Conservation (phyloP, 2,329 filamentous ascomycete species). For the Sporothrix dimorphospora region DNA sequence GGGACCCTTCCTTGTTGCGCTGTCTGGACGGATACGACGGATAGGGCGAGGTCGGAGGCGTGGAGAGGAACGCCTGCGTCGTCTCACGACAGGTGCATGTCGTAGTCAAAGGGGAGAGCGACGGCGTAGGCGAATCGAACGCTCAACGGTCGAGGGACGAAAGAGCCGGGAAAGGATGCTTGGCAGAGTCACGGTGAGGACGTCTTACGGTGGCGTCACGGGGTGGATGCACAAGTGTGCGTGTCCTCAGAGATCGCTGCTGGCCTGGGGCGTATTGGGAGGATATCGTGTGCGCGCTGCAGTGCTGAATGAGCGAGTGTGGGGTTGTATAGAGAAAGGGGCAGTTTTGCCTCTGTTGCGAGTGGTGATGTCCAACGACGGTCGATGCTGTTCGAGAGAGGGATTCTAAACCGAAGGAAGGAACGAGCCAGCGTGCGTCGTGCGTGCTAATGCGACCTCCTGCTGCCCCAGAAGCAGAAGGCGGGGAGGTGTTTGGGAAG, state of each 20-base stretch:
- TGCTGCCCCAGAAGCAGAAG: constrained; percentile 11
- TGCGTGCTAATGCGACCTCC: neutral
- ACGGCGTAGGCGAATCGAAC: too few relatives aligned
- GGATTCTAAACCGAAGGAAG: neutral
- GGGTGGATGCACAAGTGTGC: neutral
- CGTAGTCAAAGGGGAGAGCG: neutral
- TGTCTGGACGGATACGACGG: neutral
- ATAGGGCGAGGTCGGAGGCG: neutral
- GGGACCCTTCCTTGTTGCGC: neutral
- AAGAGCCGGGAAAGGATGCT: neutral
- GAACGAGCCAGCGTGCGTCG: constrained; percentile 2
- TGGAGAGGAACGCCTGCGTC: neutral
- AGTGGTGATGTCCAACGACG: neutral
- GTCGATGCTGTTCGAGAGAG: neutral
- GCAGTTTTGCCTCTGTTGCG: neutral
- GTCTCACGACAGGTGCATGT: constrained; percentile 17
- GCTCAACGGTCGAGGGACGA: neutral
- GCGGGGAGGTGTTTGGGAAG: constrained; percentile 7
- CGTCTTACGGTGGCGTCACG: constrained; percentile 3
- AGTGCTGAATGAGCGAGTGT: neutral
- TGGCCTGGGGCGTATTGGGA: too few relatives aligned
- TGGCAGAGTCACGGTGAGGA: neutral
- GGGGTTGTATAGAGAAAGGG: neutral
- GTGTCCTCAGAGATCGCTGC: neutral
- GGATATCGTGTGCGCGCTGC: neutral